These are phyloP conservation scores for Termitomyces sp. DNA, from an alignment of 768 basidiomycete genomes.

Conservation along the genomic window DNA sequence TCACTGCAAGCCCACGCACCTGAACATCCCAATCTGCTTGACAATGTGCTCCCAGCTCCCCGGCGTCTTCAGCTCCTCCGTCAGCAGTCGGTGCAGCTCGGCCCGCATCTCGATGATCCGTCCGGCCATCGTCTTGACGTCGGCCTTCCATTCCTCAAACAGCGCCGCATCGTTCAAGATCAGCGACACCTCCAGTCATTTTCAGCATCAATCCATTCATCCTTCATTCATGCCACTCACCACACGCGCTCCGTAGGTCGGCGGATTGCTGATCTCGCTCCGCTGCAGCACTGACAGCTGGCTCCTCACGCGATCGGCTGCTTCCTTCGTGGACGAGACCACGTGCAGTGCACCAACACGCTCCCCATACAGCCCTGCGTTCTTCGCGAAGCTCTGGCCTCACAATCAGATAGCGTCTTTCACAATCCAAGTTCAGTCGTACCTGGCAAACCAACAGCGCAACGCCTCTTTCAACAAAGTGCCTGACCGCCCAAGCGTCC, in stretches of 20 bases:
- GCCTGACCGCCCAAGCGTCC: conserved; percentile 88
- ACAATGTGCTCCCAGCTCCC: conserved; percentile 96
- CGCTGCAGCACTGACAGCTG: conserved; percentile 90
- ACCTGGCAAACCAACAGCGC: conserved; percentile 88
- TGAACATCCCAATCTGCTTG: conserved; percentile 98
- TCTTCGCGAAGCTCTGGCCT: conserved; percentile 89
- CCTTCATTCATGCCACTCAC: conserved; percentile 29
- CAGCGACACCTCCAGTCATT: conserved; percentile 60
- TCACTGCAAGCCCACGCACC: conserved; percentile 36
- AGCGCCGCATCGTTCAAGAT: conserved; percentile 73
- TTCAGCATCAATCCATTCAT: not conserved
- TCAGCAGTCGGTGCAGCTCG: conserved; percentile 69
- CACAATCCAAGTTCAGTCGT: conserved; percentile 13
- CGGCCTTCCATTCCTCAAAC: conserved; percentile 85
- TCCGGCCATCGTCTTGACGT: conserved; percentile 89
- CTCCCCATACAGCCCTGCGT: conserved; percentile 93
- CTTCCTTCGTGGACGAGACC: conserved; percentile 56
- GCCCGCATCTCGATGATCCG: conserved; percentile 91
- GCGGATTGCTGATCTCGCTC: conserved; percentile 94
- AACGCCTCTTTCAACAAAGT: conserved; percentile 74
- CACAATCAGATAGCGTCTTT: not conserved
- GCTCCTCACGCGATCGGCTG: conserved; percentile 70
- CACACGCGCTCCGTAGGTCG: conserved; percentile 84
- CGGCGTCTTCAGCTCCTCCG: conserved; percentile 77
- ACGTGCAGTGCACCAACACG: conserved; percentile 93